Evolutionary conservation across 306 rosid genomes (phyloP).

Genomic region (Vigna angularis): DNA sequence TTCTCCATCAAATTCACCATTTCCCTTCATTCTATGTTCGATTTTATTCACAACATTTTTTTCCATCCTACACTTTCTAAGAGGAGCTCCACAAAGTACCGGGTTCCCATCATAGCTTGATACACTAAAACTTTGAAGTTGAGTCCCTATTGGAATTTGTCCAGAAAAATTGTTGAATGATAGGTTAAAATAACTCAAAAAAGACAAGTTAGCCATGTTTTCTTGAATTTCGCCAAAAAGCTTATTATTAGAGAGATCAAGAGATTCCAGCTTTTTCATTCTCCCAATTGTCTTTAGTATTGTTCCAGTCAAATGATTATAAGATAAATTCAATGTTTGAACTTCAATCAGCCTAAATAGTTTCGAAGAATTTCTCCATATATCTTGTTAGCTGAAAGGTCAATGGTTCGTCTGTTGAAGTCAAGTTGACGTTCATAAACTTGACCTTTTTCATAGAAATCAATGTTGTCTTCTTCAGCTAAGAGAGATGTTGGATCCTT

Average conservation of each 20-base stretch:
- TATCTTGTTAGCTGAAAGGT: background rate
- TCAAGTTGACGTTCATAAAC: background rate
- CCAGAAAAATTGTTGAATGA: background rate
- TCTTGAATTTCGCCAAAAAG: background rate
- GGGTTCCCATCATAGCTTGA: background rate
- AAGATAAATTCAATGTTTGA: conserved; percentile 15
- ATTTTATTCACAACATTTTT: background rate
- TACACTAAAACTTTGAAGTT: background rate
- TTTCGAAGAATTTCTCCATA: background rate
- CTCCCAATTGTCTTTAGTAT: background rate
- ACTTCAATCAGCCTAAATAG: background rate
- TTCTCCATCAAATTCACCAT: background rate
- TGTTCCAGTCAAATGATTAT: conserved; percentile 11
- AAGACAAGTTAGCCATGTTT: background rate
- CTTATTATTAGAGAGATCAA: background rate
- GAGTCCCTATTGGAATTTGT: background rate
- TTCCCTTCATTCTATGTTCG: background rate
- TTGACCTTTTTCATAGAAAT: background rate
- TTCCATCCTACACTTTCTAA: background rate
- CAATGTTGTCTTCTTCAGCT: background rate
- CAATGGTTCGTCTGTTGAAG: background rate
- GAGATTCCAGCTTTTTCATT: too few relatives aligned
- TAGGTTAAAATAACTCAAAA: background rate
- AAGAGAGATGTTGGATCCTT: fast-evolving
- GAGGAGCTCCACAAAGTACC: background rate